Conservation (phyloP, 768 basidiomycete genomes). For the Hydnomerulius pinastri region DNA sequence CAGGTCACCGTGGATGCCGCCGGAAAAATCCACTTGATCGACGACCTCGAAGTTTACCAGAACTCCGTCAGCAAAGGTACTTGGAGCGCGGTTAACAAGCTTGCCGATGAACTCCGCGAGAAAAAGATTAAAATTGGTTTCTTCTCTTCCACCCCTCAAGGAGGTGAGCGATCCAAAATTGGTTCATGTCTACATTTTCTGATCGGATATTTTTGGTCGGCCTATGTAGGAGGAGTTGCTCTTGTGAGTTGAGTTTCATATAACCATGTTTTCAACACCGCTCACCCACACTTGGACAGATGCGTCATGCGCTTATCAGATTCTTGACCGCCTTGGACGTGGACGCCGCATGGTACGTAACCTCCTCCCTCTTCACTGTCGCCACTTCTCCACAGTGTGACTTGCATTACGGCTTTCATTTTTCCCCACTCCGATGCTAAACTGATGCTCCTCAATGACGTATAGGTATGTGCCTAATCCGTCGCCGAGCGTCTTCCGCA, state of each 20-base stretch:
- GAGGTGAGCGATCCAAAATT: constrained; percentile 52
- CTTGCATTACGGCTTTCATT: constrained; percentile 2
- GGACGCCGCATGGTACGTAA: constrained; percentile 76
- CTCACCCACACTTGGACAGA: constrained; percentile 44
- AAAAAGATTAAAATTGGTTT: constrained; percentile 90
- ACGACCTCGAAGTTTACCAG: constrained; percentile 77
- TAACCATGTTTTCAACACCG: constrained; percentile 6
- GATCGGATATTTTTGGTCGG: constrained; percentile 22
- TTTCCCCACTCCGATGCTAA: background rate
- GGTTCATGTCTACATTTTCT: constrained; percentile 18
- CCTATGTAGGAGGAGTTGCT: constrained; percentile 79
- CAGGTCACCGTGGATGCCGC: constrained; percentile 87
- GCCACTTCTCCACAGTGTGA: constrained; percentile 4
- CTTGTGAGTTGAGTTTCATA: constrained; percentile 56
- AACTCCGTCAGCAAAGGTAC: constrained; percentile 71
- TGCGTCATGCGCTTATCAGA: constrained; percentile 92
- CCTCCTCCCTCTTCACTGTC: background rate
- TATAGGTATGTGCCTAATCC: constrained; percentile 86
- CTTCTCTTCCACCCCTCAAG: constrained; percentile 95
- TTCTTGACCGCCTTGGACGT: constrained; percentile 81
- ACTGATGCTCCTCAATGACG: constrained; percentile 4
- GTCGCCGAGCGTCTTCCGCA: constrained; percentile 87
- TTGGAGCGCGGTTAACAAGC: constrained; percentile 80
- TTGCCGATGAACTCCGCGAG: constrained; percentile 81
- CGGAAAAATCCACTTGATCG: constrained; percentile 83